A percentile compares a stretch with the other conserved stretches of the same genome.
Evolutionary conservation across 345 rosid genomes (phyloP).

Genomic region (Hibiscus tridactylites): DNA sequence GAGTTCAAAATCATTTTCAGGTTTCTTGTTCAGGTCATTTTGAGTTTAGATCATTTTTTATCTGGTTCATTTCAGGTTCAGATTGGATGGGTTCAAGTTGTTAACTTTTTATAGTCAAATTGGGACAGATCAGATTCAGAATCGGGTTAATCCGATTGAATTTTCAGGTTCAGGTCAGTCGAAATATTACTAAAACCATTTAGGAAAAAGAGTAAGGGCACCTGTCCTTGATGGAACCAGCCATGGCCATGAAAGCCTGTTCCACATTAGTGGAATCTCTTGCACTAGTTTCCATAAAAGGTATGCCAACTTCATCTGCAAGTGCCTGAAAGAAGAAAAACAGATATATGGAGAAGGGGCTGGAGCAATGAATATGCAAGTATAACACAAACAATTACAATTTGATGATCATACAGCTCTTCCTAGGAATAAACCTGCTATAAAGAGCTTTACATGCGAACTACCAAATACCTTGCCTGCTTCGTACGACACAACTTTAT

Average conservation of each 20-base stretch:
- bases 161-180: no score
- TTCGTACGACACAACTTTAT: background rate
- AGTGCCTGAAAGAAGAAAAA: conserved; percentile 35
- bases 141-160: no score
- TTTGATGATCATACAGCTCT: background rate
- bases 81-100: no score
- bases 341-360: background rate
- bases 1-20: no score
- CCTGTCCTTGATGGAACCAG: conserved; percentile 59
- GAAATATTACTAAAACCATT: background rate
- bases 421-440: background rate
- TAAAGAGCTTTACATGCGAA: background rate
- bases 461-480: background rate
- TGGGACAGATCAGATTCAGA: no score
- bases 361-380: background rate
- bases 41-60: no score
- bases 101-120: no score
- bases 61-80: no score
- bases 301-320: conserved; percentile 63
- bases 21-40: no score
- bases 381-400: background rate
- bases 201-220: conserved; percentile 4
- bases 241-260: conserved; percentile 24
- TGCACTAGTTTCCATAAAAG: conserved; percentile 75
- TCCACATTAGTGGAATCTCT: conserved; percentile 49